These are phyloP conservation scores for Aegilops tauschii DNA, from an alignment of 176 grass and related monocot species.

Conservation along the genomic window DNA sequence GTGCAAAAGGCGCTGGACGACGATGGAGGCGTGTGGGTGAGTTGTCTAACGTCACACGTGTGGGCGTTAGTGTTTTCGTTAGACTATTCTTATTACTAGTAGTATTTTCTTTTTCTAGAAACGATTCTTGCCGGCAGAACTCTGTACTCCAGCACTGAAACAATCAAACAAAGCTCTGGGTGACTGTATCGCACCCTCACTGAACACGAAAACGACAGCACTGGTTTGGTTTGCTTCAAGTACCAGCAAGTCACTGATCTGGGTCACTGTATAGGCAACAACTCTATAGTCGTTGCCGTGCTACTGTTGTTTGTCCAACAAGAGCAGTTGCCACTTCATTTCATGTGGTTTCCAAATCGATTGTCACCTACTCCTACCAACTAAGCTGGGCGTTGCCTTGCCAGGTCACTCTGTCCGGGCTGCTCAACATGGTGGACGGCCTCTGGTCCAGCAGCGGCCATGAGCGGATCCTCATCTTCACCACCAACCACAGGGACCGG, in stretches of 20 bases:
- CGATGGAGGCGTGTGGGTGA: no score
- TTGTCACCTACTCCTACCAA: neutral
- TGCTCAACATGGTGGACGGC: constrained; percentile 64
- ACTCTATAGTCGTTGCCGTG: neutral
- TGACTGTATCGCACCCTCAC: neutral
- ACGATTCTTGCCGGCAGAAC: no score
- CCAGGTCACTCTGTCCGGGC: constrained; percentile 45
- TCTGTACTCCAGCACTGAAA: no score
- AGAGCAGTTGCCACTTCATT: neutral
- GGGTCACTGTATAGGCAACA: neutral
- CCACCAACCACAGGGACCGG: constrained; percentile 46
- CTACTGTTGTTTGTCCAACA: neutral
- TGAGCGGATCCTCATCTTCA: constrained; percentile 59
- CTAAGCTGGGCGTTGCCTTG: neutral
- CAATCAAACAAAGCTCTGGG: neutral
- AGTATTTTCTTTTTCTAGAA: no score
- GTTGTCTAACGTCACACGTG: no score
- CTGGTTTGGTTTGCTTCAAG: neutral
- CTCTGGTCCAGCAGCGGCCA: constrained; percentile 52
- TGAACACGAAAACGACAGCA: neutral
- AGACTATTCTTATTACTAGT: no score
- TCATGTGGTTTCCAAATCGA: neutral
- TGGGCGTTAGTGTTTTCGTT: no score
- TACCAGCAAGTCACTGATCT: neutral
- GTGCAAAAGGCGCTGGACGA: no score